Evolutionary conservation across 2,329 filamentous ascomycete species (phyloP), one percentile per base, ranked within the genome.

Genomic region (Teratosphaeria zuluensis): DNA sequence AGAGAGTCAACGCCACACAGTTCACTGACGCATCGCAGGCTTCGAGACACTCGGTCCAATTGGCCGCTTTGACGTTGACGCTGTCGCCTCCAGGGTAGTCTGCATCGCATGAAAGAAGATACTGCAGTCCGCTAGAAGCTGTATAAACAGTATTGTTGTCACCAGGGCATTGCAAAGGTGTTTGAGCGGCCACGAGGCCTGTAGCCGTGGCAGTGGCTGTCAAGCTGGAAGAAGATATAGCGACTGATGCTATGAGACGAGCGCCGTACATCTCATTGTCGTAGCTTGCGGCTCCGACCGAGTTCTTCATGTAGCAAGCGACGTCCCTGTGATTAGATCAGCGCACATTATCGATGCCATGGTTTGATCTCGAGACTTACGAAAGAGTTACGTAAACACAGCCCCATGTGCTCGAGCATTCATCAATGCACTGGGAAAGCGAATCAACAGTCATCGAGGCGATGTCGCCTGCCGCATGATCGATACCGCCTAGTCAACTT

Each of bases 1-100:
- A 65, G 31, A 68, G 56, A 1, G 65, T 61, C 24, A 68, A 62
- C 48, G 64, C 68, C 2, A 67, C 59, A 54, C 68, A 70, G 30
- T 59, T 58, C 14, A 33, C 31, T 2, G 61, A 61, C 1, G 56
- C 53, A 35, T 65, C 63, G 54, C 68, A 70, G 9, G 61, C 58
- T 14, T 66, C 62, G 48, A 70, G 64, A 51, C 68, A 70, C 5
- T 59, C 56, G 19, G 61, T 56, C 28, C 67, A 61, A 54, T 35
- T 64, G 5, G 48, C 30, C 21, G 63, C 62, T 19, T 58, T 62
- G 5, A 58, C 58, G 30, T 32, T 59, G 11, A 28, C 38, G 58
- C 70, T 63, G 58, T 71, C 67, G 33, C 68, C 69, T 5, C 61
- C 68, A 9, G 58, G 53, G 52, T 70, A 66, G 48, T 71, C 69